These are phyloP conservation scores for Neophaeococcomyces aloes DNA, from an alignment of 2,329 filamentous ascomycete species.

Conservation along the genomic window DNA sequence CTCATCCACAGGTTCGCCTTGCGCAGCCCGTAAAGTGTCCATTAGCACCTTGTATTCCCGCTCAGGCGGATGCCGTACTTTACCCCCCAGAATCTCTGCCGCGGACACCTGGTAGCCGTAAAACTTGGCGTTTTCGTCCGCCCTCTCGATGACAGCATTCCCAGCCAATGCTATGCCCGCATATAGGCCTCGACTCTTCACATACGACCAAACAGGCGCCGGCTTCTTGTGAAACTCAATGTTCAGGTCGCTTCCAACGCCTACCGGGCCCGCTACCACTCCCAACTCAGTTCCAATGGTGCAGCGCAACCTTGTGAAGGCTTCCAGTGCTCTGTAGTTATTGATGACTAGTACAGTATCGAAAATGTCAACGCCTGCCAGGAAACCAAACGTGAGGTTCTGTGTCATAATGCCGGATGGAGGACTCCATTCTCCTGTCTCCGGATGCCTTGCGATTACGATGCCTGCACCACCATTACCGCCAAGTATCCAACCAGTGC, in stretches of 20 bases:
- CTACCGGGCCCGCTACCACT: slow-evolving; percentile 64
- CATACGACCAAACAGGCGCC: slow-evolving; percentile 69
- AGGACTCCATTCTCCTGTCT: slow-evolving; percentile 81
- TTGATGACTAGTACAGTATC: slow-evolving; percentile 93
- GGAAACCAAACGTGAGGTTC: slow-evolving; percentile 77
- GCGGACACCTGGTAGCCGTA: slow-evolving; percentile 59
- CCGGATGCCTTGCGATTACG: slow-evolving; percentile 63
- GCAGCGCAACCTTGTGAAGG: slow-evolving; percentile 67
- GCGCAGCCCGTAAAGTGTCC: slow-evolving; percentile 78
- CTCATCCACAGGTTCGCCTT: slow-evolving; percentile 71
- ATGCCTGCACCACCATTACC: slow-evolving; percentile 85
- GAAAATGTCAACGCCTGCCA: slow-evolving; percentile 88
- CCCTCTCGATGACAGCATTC: slow-evolving; percentile 72
- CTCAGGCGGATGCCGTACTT: slow-evolving; percentile 46
- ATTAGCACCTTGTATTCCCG: slow-evolving; percentile 50
- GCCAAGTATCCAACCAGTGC: slow-evolving; percentile 81
- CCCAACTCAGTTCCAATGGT: slow-evolving; percentile 74
- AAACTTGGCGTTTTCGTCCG: slow-evolving; percentile 79
- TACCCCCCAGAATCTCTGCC: slow-evolving; percentile 53
- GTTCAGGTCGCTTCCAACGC: slow-evolving; percentile 64
- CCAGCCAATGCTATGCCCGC: slow-evolving; percentile 80
- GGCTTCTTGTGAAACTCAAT: slow-evolving; percentile 57
- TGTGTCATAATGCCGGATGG: slow-evolving; percentile 86
- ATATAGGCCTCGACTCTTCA: slow-evolving; percentile 83
- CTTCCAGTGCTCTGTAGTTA: slow-evolving; percentile 69